Conservation (phyloP, 345 rosid species). For the Boechera stricta region DNA sequence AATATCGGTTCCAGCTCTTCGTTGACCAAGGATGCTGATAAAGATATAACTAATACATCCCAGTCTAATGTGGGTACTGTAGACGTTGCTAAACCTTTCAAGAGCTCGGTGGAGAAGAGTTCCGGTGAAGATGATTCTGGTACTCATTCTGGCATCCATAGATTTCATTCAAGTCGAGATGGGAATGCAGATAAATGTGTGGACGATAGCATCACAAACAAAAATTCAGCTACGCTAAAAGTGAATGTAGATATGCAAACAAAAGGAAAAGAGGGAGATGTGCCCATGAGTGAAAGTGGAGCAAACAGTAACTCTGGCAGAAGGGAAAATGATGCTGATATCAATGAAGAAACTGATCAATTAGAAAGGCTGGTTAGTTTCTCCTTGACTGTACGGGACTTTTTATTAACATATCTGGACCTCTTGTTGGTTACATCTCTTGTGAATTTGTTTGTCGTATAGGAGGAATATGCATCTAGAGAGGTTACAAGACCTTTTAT, state of each 20-base stretch:
- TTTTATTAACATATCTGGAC: slow-evolving; percentile 22
- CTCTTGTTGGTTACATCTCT: slow-evolving; percentile 31
- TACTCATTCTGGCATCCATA: slow-evolving; percentile 39
- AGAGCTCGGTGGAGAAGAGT: slow-evolving; percentile 41
- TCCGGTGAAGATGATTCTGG: slow-evolving; percentile 39
- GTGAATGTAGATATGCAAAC: slow-evolving; percentile 24
- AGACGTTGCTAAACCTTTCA: slow-evolving; percentile 42
- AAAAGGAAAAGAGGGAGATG: slow-evolving; percentile 35
- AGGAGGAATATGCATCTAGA: slow-evolving; percentile 47
- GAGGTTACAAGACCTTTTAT: slow-evolving; percentile 45
- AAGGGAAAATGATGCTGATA: slow-evolving; percentile 42
- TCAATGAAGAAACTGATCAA: slow-evolving; percentile 41
- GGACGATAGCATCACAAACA: slow-evolving; percentile 32
- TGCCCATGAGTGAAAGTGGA: slow-evolving; percentile 32
- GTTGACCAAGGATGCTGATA: slow-evolving; percentile 46
- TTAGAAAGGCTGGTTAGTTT: slow-evolving; percentile 51
- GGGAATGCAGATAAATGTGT: slow-evolving; percentile 30
- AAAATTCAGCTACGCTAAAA: slow-evolving; percentile 27
- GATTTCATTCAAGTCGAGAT: slow-evolving; percentile 41
- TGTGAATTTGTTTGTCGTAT: slow-evolving; percentile 35
- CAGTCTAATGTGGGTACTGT: slow-evolving; percentile 34
- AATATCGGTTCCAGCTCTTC: slow-evolving; percentile 37
- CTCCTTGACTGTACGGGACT: slow-evolving; percentile 28
- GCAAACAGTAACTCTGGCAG: slow-evolving; percentile 42
- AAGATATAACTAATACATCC: slow-evolving; percentile 38